Conservation (phyloP, 2,329 filamentous ascomycete species). For the Sporothrix euskadiensis region DNA sequence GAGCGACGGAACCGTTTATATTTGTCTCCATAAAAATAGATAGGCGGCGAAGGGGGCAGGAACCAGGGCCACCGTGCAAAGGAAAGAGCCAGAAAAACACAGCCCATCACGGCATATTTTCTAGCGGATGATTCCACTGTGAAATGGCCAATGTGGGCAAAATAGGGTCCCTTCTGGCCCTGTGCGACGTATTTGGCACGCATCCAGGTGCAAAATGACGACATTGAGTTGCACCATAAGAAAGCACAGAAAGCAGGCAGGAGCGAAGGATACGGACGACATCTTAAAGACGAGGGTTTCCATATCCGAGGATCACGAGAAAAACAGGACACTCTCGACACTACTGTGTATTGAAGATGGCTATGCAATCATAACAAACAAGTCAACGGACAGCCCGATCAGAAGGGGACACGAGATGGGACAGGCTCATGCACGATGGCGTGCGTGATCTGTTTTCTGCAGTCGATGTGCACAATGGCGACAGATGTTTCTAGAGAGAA, state of each 20-base stretch:
- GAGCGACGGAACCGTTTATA: neutral
- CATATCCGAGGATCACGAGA: neutral
- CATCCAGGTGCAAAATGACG: slow-evolving; percentile 1
- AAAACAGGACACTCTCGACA: neutral
- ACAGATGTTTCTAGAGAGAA: neutral
- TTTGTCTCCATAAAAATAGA: neutral
- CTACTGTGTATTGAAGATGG: too few relatives aligned
- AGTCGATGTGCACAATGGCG: neutral
- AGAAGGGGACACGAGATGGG: neutral
- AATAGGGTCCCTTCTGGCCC: neutral
- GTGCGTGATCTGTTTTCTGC: neutral
- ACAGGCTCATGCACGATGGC: slow-evolving; percentile 12
- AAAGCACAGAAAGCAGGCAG: neutral
- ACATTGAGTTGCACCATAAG: slow-evolving; percentile 1
- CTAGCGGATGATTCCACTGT: neutral
- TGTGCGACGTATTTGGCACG: neutral
- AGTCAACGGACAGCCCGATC: neutral
- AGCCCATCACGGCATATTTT: neutral
- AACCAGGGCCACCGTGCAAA: neutral
- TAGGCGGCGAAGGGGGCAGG: neutral
- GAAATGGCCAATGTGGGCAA: slow-evolving; percentile 7
- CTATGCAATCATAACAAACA: neutral
- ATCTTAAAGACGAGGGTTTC: neutral
- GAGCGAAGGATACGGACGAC: neutral
- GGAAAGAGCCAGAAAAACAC: neutral